Base-by-base conservation (phyloP, 345 rosid species). In the Gossypium thurberi region DNA sequence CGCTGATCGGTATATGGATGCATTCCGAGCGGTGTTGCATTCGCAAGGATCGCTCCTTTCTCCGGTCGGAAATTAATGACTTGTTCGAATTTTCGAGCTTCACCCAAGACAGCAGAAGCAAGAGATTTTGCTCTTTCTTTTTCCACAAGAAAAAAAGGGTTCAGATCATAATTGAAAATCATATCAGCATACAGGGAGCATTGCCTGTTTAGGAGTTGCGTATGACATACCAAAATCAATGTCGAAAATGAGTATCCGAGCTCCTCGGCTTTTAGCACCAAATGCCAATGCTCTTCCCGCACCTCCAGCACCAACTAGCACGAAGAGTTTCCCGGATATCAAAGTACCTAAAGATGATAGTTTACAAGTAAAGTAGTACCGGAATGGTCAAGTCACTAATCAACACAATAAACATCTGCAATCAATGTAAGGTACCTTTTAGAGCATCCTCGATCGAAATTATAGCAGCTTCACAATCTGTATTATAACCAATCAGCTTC, bases 281-380 rank as follows among this genome's bases (percentile, higher is more conserved):
- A 86, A 84, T n/a, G 87, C 92, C 65, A 86, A 78, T 61, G 92
- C 90, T 81, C 89, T 77, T 63, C 90, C 90, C 12, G 92, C 92
- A 28, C 90, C 90, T 48, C 90, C 90, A 57, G 89, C 92, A 14
- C 92, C 92, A 56, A 79, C 87, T 10, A 86, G 74, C 58, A 86
- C 88, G 63, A 88, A 88, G 64, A 79, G 74, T 75, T 76, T 88
- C 70, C 92, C 90, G 0, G 73, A 46, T 58, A 88, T 50, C 10
- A 82, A 77, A 15, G 87, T 73, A 64, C 61, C 57, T 21, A 48
- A 67, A 78, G 73, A 79, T 52, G 46, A 62, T n/a, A 63, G 23
- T 26, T 69, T 10, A 11, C 70, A 63, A 57, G 65, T 8, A 47
- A 11, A 43, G 46, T 5, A 5, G 40, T 33, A 7, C 70, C 7